Conservation (phyloP, 805 yeast species). For the Lipomyces yamanashiensis region DNA sequence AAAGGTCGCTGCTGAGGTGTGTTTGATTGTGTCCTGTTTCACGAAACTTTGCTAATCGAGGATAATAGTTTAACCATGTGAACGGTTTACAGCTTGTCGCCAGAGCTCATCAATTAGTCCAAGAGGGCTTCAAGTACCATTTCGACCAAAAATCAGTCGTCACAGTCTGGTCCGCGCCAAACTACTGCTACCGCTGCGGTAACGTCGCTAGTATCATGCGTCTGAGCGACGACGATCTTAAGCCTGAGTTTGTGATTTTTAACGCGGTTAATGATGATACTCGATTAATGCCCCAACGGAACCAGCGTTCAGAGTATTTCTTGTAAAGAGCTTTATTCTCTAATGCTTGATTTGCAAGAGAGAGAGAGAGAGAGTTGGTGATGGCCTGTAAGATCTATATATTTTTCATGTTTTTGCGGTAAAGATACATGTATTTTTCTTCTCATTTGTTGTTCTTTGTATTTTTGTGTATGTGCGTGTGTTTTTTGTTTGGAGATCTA, state of each 20-base stretch:
- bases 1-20: slow-evolving; percentile 79
- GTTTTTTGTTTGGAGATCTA: background rate
- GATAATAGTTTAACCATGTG: slow-evolving; percentile 76
- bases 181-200: slow-evolving; percentile 96
- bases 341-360: background rate
- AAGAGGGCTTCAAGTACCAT: slow-evolving; percentile 98
- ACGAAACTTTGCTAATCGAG: background rate
- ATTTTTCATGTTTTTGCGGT: background rate
- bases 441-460: background rate
- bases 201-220: slow-evolving; percentile 98
- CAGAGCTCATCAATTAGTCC: slow-evolving; percentile 95
- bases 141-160: slow-evolving; percentile 96
- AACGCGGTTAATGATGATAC: slow-evolving; percentile 85
- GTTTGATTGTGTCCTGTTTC: background rate
- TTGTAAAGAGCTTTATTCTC: slow-evolving; percentile 38
- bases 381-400: no score
- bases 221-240: slow-evolving; percentile 74
- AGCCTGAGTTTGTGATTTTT: slow-evolving; percentile 90
- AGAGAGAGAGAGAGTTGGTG: no score
- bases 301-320: slow-evolving; percentile 48
- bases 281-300: slow-evolving; percentile 46
- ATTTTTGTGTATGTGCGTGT: background rate
- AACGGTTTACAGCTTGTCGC: slow-evolving; percentile 88
- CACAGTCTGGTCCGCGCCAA: slow-evolving; percentile 98
- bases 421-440: background rate